Percentiles rank a stretch among this genome's conserved stretches.
Evolutionary conservation across 305 asterid species (phyloP).

Genomic region (Coffea humblotiana): DNA sequence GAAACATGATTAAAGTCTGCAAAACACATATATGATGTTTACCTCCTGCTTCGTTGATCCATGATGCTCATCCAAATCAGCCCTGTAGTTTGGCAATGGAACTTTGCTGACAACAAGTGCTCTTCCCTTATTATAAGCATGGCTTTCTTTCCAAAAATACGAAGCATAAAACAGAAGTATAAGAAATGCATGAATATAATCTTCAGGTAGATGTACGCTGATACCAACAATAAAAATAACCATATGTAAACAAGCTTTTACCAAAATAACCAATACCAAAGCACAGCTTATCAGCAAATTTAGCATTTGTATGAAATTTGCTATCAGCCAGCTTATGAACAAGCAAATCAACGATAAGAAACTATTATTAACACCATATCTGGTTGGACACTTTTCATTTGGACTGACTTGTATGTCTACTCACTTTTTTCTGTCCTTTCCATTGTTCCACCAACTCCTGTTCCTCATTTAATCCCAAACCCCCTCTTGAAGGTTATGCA

Average conservation of each 20-base stretch:
- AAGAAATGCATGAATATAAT: constrained; percentile 11
- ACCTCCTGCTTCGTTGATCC: constrained; percentile 92
- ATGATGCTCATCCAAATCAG: constrained; percentile 92
- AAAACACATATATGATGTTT: constrained; percentile 12
- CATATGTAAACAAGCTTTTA: neutral
- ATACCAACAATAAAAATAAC: neutral
- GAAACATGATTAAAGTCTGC: constrained; percentile 13
- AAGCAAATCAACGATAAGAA: neutral
- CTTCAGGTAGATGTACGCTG: neutral
- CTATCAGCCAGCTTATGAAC: neutral
- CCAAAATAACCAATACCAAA: neutral
- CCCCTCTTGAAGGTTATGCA: neutral
- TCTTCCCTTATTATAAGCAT: constrained; percentile 86
- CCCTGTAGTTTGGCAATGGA: constrained; percentile 91
- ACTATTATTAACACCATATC: neutral
- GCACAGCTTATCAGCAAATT: neutral
- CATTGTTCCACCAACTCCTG: neutral
- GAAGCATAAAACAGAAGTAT: constrained; percentile 31
- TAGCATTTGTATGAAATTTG: neutral
- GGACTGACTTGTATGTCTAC: neutral
- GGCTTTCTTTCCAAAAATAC: constrained; percentile 82
- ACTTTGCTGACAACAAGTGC: constrained; percentile 92
- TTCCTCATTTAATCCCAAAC: neutral
- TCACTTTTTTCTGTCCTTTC: neutral
- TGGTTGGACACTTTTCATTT: neutral